Evolutionary conservation across 495 filamentous ascomycete species (phyloP).

Genomic region (Hypoxylon rickii): DNA sequence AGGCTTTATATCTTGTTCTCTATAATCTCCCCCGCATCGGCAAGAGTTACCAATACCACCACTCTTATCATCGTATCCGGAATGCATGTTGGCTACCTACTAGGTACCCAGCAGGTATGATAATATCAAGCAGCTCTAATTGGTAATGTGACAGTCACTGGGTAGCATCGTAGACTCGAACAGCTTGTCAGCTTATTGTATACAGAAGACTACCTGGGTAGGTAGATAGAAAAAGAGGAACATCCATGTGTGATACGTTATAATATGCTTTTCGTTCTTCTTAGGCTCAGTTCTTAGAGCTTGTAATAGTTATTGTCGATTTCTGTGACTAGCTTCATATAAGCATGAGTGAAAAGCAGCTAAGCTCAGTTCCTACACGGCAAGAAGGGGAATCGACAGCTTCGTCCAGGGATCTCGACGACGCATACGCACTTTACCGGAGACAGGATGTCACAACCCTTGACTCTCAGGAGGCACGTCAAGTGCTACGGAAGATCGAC

Average conservation of each 20-base stretch:
- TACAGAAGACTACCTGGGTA: background rate
- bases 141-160: conserved; percentile 10
- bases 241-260: no score
- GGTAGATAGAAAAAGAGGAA: no score
- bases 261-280: no score
- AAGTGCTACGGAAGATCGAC: conserved; percentile 61
- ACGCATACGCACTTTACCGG: conserved; percentile 53
- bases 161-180: conserved; percentile 19
- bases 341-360: conserved; percentile 15
- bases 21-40: conserved; percentile 20
- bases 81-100: background rate
- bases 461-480: conserved; percentile 51
- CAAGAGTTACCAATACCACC: conserved; percentile 8
- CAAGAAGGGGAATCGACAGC: conserved; percentile 3
- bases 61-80: conserved; percentile 2
- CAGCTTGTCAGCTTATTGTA: no score
- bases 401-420: conserved; percentile 47
- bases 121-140: no score
- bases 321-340: background rate
- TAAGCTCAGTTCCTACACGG: background rate
- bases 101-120: no score
- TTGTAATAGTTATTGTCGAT: no score
- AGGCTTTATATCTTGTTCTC: no score
- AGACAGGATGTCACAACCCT: conserved; percentile 42
- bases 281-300: no score